A percentile compares a stretch with the other conserved stretches of the same genome.
phyloP scores from a whole-genome alignment of 140 eudicot genomes.

The Anethum foeniculum region DNA sequence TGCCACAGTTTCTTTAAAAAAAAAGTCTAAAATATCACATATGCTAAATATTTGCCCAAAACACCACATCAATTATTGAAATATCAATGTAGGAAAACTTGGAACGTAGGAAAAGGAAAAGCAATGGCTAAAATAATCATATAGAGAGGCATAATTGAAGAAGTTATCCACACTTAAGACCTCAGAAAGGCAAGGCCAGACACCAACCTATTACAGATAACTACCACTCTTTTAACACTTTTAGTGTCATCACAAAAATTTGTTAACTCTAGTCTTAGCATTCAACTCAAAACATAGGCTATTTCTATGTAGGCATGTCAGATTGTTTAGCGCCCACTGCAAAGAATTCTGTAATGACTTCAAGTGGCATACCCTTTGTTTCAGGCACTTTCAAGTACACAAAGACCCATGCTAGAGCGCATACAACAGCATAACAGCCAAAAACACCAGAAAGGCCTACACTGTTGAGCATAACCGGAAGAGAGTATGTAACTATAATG shows the following conservation, averaged over 20 bases:
- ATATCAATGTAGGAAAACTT: not conserved
- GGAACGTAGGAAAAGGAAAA: not conserved
- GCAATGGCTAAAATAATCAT: not conserved
- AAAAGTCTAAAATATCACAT: not conserved
- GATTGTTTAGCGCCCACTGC: conserved; percentile 76
- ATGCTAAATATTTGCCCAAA: not conserved
- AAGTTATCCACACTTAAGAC: conserved; percentile 59
- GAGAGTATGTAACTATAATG: conserved; percentile 84
- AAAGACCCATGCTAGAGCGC: conserved; percentile 74
- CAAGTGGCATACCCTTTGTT: conserved; percentile 99
- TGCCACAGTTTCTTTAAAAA: not conserved
- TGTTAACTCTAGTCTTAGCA: not conserved
- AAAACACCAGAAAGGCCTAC: conserved; percentile 89
- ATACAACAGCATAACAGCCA: conserved; percentile 72
- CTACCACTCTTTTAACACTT: not conserved
- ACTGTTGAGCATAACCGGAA: conserved; percentile 74
- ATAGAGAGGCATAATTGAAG: conserved; percentile 25
- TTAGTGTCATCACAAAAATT: not conserved
- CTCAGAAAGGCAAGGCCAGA: not conserved
- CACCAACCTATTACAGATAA: conserved; percentile 13
- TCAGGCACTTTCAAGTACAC: conserved; percentile 84
- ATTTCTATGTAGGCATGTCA: conserved; percentile 23
- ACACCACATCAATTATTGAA: not conserved
- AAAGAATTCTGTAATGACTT: conserved; percentile 93
- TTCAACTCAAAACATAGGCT: too few species aligned